Conservation (phyloP, 192 early-diverging fungal species). For the Backusella liffmaniae region DNA sequence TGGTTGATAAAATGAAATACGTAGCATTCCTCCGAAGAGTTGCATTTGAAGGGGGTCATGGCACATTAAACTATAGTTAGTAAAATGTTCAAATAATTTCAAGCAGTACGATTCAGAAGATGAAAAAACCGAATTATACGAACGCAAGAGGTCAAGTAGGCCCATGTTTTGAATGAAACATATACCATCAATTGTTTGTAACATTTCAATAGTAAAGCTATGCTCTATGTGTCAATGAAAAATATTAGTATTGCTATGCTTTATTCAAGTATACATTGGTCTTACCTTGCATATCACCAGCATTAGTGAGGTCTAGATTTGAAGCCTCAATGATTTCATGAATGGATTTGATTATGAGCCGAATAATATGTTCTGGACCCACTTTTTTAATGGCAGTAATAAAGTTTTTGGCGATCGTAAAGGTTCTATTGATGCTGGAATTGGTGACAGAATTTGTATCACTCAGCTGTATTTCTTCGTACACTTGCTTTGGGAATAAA, state of each 20-base stretch:
- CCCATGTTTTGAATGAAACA: background rate
- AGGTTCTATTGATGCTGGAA: background rate
- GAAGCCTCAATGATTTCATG: background rate
- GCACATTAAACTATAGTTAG: background rate
- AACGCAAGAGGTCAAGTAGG: background rate
- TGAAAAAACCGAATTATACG: background rate
- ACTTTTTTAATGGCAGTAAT: background rate
- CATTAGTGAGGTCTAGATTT: background rate
- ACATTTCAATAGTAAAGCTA: background rate
- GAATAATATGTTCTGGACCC: background rate
- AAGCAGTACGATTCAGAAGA: background rate
- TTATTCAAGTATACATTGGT: background rate
- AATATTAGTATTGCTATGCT: background rate
- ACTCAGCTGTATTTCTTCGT: background rate
- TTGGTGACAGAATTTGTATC: background rate
- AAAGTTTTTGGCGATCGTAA: constrained; percentile 6
- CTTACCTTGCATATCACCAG: background rate
- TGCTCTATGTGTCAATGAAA: background rate
- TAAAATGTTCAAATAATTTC: constrained; percentile 4
- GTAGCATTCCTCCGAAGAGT: background rate
- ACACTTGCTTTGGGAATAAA: constrained; percentile 7
- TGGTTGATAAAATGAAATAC: constrained; percentile 7
- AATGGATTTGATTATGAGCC: background rate
- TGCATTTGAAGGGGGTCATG: background rate
- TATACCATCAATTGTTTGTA: constrained; percentile 7